Conservation (phyloP, 345 rosid genomes). For the Gossypium anomalum region DNA sequence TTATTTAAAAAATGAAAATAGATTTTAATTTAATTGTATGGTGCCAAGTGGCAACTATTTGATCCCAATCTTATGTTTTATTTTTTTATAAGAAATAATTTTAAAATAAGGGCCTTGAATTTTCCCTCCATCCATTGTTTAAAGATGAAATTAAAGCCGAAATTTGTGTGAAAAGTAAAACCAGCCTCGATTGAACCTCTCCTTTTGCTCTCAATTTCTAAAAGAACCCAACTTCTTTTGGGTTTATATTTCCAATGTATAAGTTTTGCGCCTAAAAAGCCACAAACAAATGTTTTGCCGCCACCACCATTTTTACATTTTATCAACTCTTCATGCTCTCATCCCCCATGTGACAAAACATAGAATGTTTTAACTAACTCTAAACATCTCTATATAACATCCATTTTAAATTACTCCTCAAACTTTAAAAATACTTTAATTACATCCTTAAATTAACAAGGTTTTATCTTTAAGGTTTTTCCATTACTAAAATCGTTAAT, state of each 20-base stretch:
- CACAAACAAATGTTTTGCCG: not conserved
- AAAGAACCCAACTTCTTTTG: not conserved
- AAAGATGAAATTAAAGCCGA: not conserved
- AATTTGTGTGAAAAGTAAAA: not conserved
- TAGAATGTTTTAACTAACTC: not conserved
- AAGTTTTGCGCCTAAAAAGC: not conserved
- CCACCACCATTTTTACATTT: not conserved
- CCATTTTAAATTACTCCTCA: no score
- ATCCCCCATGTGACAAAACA: not conserved
- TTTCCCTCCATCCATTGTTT: not conserved
- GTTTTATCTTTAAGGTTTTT: no score
- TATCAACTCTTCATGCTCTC: not conserved
- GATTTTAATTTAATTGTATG: no score
- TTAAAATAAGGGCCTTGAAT: not conserved
- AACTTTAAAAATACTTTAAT: no score
- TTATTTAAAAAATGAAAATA: no score
- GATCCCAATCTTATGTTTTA: no score
- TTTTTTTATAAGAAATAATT: no score
- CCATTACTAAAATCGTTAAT: rapidly evolving
- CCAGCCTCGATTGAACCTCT: not conserved
- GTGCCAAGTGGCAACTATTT: no score
- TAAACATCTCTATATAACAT: not conserved
- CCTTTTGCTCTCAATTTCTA: no score
- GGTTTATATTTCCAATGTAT: not conserved
- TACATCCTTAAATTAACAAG: no score